These are phyloP conservation scores for Lactifluus rugatus DNA, from an alignment of 768 basidiomycete genomes.

Conservation along the genomic window DNA sequence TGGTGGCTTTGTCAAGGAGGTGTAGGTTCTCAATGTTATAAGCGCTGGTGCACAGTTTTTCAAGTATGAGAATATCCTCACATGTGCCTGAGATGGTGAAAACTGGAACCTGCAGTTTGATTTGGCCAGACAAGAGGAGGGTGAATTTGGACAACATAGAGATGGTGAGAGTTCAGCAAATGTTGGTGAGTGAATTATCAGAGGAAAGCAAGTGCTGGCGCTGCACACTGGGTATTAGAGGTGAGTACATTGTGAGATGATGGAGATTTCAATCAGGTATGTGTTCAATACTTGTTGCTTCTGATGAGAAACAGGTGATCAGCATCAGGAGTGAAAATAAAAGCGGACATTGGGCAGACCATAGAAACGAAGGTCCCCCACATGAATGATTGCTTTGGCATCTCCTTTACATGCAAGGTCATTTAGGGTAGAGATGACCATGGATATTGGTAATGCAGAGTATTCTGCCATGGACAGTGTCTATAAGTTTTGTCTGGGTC, in stretches of 20 bases:
- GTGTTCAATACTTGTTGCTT: conserved; percentile 68
- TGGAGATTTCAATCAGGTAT: conserved; percentile 95
- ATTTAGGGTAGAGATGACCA: conserved; percentile 81
- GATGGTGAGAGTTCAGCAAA: conserved; percentile 67
- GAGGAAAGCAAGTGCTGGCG: conserved; percentile 66
- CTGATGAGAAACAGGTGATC: conserved; percentile 31
- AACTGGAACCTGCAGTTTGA: conserved; percentile 87
- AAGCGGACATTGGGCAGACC: conserved; percentile 32
- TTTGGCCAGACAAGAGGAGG: conserved; percentile 76
- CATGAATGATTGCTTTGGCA: conserved; percentile 91
- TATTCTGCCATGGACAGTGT: conserved; percentile 74
- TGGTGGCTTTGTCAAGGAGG: conserved; percentile 92
- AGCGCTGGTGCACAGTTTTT: conserved; percentile 79
- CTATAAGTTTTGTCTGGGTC: conserved; percentile 70
- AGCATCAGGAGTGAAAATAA: not conserved
- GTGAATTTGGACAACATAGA: conserved; percentile 91
- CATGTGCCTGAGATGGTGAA: conserved; percentile 97
- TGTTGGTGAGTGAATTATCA: conserved; percentile 55
- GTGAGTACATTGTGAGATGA: conserved; percentile 94
- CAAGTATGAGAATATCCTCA: conserved; percentile 87
- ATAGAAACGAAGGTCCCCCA: conserved; percentile 99
- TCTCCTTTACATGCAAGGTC: conserved; percentile 81
- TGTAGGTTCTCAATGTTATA: conserved; percentile 86
- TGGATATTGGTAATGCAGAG: conserved; percentile 93
- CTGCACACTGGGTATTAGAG: conserved; percentile 77